phyloP scores from a whole-genome alignment of 208 protist genomes.

The Jaenimonas drosophilae region DNA sequence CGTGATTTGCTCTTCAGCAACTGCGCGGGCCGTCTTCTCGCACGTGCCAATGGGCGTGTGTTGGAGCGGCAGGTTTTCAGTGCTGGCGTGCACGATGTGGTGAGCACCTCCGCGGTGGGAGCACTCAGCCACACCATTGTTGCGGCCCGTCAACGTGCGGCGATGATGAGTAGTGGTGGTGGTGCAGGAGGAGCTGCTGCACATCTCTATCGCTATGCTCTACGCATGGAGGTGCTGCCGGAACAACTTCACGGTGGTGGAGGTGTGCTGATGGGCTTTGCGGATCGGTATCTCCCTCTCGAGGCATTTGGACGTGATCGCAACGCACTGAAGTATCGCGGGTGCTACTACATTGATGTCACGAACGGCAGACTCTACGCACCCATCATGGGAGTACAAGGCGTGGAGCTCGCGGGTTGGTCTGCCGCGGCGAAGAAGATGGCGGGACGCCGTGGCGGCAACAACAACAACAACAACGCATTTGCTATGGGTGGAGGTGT shows the following conservation, averaged over 20 bases:
- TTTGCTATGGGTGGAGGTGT: no score
- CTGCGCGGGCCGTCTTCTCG: slow-evolving; percentile 10
- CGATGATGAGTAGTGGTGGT: no score
- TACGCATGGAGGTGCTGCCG: no score
- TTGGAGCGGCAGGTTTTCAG: slow-evolving; percentile 7
- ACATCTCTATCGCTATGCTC: no score
- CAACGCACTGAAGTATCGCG: slow-evolving; percentile 23
- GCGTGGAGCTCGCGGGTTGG: slow-evolving; percentile 1
- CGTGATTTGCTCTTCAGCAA: slow-evolving; percentile 8
- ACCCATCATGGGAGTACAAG: slow-evolving; percentile 8
- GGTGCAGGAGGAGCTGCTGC: no score
- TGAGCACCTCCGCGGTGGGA: slow-evolving; percentile 23
- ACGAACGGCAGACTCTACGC: slow-evolving; percentile 20
- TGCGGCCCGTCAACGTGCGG: slow-evolving; percentile 10
- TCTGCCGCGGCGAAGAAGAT: slow-evolving; percentile 3
- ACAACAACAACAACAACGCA: no score
- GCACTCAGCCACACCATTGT: slow-evolving; percentile 23
- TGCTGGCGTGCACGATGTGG: background rate
- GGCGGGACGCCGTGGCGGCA: background rate
- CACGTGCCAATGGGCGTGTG: slow-evolving; percentile 8
- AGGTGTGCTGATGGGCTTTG: slow-evolving; percentile 32
- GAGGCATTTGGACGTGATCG: slow-evolving; percentile 31
- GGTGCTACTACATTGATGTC: slow-evolving; percentile 41
- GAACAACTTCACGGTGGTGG: no score
- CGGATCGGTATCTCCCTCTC: slow-evolving; percentile 34